phyloP scores from a whole-genome alignment of 495 filamentous ascomycete genomes.

The Talaromyces borbonicus region DNA sequence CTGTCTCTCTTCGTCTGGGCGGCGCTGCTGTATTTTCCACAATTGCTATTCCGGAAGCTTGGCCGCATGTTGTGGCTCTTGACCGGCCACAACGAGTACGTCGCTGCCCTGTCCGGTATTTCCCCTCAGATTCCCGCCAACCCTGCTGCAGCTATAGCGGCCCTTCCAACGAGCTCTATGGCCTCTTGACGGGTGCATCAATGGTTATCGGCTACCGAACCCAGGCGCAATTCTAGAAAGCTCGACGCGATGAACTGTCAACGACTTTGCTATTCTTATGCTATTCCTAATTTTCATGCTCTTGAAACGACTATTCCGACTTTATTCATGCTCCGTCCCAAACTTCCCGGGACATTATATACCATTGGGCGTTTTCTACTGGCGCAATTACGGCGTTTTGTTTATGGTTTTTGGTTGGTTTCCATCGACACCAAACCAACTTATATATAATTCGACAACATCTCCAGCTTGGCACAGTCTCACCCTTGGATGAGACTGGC shows the following conservation, averaged over 20 bases:
- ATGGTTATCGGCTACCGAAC: too few species aligned
- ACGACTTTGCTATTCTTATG: too few species aligned
- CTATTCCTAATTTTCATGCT: background rate
- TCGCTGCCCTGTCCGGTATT: slow-evolving; percentile 21
- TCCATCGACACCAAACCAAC: too few species aligned
- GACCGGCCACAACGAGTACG: slow-evolving; percentile 29
- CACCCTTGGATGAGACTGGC: too few species aligned
- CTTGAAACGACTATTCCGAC: background rate
- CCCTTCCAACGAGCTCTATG: slow-evolving; percentile 1
- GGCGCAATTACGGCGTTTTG: background rate
- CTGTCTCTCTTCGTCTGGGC: slow-evolving; percentile 29
- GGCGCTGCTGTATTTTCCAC: slow-evolving; percentile 29
- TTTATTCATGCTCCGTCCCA: background rate
- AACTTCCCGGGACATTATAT: too few species aligned
- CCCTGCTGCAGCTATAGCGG: background rate
- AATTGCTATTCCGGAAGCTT: slow-evolving; percentile 29
- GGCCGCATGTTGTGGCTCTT: slow-evolving; percentile 29
- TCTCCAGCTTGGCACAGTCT: too few species aligned
- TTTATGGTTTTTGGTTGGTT: background rate
- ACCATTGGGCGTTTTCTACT: too few species aligned
- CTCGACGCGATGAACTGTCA: too few species aligned
- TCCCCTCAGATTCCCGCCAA: slow-evolving; percentile 13
- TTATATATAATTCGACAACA: too few species aligned
- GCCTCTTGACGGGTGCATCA: background rate
- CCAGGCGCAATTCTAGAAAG: too few species aligned